phyloP scores from a whole-genome alignment of 345 rosid species.

The Linum tenue region DNA sequence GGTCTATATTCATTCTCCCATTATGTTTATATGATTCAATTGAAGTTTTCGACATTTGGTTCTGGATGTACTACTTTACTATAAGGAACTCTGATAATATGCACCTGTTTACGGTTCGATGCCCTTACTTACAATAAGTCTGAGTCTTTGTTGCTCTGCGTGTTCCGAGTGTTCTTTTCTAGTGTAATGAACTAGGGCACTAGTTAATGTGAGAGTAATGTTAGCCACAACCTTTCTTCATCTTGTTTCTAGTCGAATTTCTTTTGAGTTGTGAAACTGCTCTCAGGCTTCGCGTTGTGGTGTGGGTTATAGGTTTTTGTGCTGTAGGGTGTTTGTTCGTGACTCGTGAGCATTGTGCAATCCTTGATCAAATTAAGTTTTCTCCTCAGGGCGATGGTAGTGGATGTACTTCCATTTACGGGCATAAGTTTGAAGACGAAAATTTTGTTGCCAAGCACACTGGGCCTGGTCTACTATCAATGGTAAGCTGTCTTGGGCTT shows the following conservation, averaged over 20 bases:
- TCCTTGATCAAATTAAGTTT: background rate
- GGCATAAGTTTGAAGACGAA: slow-evolving; percentile 82
- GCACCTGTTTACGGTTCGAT: too few species aligned
- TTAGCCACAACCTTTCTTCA: background rate
- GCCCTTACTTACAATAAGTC: too few species aligned
- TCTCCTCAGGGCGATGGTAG: slow-evolving; percentile 83
- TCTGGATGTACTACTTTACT: background rate
- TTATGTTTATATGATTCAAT: background rate
- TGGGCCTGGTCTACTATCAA: slow-evolving; percentile 88
- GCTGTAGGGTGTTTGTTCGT: background rate
- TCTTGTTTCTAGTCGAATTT: background rate
- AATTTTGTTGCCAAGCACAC: slow-evolving; percentile 87
- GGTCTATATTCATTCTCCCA: slow-evolving; percentile 1
- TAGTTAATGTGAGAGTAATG: background rate
- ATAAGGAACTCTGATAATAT: too few species aligned
- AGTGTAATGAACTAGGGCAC: background rate
- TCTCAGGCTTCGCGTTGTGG: background rate
- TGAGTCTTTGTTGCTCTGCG: too few species aligned
- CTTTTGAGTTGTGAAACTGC: background rate
- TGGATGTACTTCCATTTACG: slow-evolving; percentile 79
- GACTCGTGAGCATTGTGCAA: background rate
- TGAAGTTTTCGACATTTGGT: background rate
- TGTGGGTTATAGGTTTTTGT: background rate
- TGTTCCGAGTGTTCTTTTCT: background rate
- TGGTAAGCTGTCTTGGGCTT: slow-evolving; percentile 37